Evolutionary conservation across 805 yeast genomes (phyloP), one percentile per base, ranked within the genome.

Genomic region (Clavispora vitiphila): DNA sequence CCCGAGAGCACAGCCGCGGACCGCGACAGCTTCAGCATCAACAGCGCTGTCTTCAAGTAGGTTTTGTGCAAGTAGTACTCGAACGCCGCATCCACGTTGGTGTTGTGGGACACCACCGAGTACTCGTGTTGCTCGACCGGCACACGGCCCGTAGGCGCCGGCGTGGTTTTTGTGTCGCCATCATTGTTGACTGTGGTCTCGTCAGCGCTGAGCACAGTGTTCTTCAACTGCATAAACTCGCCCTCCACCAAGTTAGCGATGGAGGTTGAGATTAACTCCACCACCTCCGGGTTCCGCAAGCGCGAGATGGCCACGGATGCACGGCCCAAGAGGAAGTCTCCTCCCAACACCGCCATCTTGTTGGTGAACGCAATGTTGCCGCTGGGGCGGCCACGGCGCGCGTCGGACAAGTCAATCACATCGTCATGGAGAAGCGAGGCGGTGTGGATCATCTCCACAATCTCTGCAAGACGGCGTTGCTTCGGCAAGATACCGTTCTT

Each of bases 161-260:
- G 88, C 12, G 78, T 62, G 23, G 51, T 48, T 63, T 76, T 55
- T 35, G 56, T 38, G 38, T 69, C 76, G 3, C 74, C 73, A 41
- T 67, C 76, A 47, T 77, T 86, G 43, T 72, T 67, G 16, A 71
- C 62, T 24, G 69, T 58, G 38, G 72, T 58, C 25, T 77, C 78
- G 45, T 71, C 76, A 35, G 51, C 51, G 44, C 54, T 64, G 32
- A 84, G 67, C 7, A 90, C 93, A 0, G 96, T 88, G 65, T 93
- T 93, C 54, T 91, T 90, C 70, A 93, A 77, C 67, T 93, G 99
- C 98, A 93, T 93, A 61, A 93, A 91, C 67, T 93, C 99, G 38
- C 99, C 99, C 67, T 93, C 99, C 1, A 93, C 98, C 46, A 93
- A 73, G 60, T 93, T 93, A 10, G 98, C 99, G 59, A 93, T 93